A percentile compares a stretch with the other conserved stretches of the same genome.
These are phyloP conservation scores for Sophora flavescens DNA, from an alignment of 306 rosid genomes.

Conservation along the genomic window DNA sequence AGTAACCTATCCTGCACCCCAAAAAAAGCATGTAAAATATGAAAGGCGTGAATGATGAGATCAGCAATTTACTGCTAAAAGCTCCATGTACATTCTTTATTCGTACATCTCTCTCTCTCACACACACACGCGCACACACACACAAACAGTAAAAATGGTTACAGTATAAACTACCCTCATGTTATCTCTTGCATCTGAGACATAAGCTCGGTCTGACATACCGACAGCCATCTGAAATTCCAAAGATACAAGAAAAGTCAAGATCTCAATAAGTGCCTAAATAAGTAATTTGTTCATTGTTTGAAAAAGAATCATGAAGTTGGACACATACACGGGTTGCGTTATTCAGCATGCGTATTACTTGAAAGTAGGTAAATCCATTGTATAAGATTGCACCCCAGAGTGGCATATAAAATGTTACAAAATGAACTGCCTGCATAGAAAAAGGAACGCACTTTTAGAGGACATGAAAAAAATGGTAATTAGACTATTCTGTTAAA, in stretches of 20 bases:
- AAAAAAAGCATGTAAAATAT: neutral
- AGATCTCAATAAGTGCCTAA: constrained; percentile 41
- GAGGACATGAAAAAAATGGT: constrained; percentile 23
- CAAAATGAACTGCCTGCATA: constrained; percentile 91
- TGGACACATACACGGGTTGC: constrained; percentile 87
- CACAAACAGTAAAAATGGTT: neutral
- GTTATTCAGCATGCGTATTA: constrained; percentile 97
- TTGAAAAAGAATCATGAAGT: constrained; percentile 31
- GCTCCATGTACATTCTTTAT: neutral
- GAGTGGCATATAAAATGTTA: constrained; percentile 93
- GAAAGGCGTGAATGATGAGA: constrained; percentile 20
- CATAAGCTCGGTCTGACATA: constrained; percentile 79
- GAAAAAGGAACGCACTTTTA: constrained; percentile 5
- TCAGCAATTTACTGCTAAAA: constrained; percentile 5
- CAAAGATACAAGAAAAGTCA: constrained; percentile 43
- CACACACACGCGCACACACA: neutral
- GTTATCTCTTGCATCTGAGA: constrained; percentile 79
- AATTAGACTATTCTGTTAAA: constrained; percentile 20
- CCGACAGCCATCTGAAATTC: constrained; percentile 95
- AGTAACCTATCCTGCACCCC: neutral
- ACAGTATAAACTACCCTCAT: constrained; percentile 72
- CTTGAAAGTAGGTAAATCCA: constrained; percentile 92
- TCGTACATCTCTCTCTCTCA: neutral
- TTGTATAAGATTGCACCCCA: constrained; percentile 99
- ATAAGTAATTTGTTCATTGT: constrained; percentile 27